phyloP scores from a whole-genome alignment of 192 early-diverging fungal species.

The Jimgerdemannia lactiflua region DNA sequence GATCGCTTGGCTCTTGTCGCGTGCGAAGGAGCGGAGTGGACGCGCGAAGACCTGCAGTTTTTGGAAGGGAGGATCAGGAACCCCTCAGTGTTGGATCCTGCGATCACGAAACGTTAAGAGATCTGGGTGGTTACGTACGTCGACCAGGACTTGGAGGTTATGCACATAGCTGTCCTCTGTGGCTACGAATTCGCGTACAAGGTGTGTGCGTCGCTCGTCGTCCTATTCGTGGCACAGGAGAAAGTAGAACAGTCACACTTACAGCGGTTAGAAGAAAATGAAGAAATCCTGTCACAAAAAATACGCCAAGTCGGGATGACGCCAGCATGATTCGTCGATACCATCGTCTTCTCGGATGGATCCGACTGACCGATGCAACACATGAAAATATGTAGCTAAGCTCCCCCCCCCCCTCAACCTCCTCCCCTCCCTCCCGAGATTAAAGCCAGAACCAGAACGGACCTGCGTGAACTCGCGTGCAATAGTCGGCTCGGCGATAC shows the following conservation, averaged over 20 bases:
- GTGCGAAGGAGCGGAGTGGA: constrained; percentile 49
- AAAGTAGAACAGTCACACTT: background rate
- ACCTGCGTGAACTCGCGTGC: background rate
- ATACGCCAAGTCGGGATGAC: too few relatives aligned
- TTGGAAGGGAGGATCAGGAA: background rate
- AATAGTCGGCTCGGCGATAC: background rate
- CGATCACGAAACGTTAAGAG: too few relatives aligned
- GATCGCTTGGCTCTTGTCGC: constrained; percentile 41
- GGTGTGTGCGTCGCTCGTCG: background rate
- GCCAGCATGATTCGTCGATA: background rate
- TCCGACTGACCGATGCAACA: too few relatives aligned
- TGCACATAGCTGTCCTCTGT: constrained; percentile 65
- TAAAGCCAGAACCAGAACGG: background rate
- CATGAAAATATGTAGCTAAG: too few relatives aligned
- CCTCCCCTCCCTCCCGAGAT: too few relatives aligned
- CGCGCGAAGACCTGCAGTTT: constrained; percentile 33
- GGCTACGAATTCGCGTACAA: constrained; percentile 42
- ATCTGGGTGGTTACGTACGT: constrained; percentile 7
- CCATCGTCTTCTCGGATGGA: background rate
- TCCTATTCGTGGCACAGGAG: background rate
- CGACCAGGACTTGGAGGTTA: constrained; percentile 48
- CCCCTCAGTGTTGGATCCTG: background rate
- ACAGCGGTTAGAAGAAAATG: background rate
- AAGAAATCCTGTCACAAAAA: too few relatives aligned
- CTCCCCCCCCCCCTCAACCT: too few relatives aligned